Base-by-base conservation (phyloP, 768 basidiomycete species). In the Rhodotorula diobovata region DNA sequence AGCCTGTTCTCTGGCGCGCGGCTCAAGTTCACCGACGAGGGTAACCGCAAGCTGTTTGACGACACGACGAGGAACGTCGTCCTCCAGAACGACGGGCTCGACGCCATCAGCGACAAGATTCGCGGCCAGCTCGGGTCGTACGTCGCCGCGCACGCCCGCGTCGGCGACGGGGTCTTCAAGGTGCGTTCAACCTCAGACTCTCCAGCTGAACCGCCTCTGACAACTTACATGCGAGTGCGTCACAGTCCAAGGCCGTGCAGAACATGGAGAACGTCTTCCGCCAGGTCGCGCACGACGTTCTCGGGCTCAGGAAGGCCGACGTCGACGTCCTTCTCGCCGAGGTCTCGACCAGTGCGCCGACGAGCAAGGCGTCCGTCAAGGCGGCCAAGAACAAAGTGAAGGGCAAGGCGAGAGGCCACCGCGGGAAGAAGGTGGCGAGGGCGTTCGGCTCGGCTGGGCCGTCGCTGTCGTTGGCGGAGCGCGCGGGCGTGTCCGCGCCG, bases 211-310 rank as follows among this genome's bases (percentile, higher is more conserved):
- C 0, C 37, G 9, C 51, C 61, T 45, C 39, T 32, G 39, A 12
- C 16, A 1, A 14, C 20, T 35, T 21, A 2, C 37, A 2, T n/a
- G n/a, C n/a, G n/a, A n/a, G n/a, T n/a, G n/a, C 34, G 32, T 14
- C 39, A 12, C 57, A 66, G 65, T 9, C 30, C 28, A 20, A 66
- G 8, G 72, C 72, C 12, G 4, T 12, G 12, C 23, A 39, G 30
- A 74, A 63, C 68, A 74, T 69, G 58, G 57, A 21, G 18, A 11
- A 28, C 2, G 59, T 74, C 58, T 74, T 74, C 62, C 56, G 57
- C 20, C 28, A 30, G 4, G 61, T 71, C n/a, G 30, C 43, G 3
- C 65, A 63, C 50, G 37, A 66, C 32, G 70, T 71, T 7, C 62
- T 74, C 45, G 62, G 65, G 15, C 45, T 69, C 20, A 25, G 30